A percentile compares a stretch with the other conserved stretches of the same genome.
These are phyloP conservation scores for Gelatoporia subvermispora DNA, from an alignment of 768 basidiomycete genomes.

Conservation along the genomic window DNA sequence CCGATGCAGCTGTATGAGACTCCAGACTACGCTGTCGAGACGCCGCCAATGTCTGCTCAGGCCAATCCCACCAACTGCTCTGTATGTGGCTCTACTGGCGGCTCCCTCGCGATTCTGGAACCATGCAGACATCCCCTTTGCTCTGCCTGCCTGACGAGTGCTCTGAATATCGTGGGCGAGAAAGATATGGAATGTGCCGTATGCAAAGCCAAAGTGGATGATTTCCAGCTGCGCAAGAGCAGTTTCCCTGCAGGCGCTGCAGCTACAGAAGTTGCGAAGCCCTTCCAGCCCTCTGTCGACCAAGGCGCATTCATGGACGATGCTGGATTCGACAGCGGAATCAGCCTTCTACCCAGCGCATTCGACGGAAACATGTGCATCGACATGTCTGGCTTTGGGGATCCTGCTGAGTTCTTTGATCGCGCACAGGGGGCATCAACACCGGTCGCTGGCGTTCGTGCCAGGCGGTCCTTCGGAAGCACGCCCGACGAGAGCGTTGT, in stretches of 20 bases:
- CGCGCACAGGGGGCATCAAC: constrained; percentile 28
- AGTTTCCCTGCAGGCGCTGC: constrained; percentile 1
- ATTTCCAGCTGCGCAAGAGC: constrained; percentile 51
- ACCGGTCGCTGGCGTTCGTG: constrained; percentile 21
- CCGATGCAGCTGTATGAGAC: constrained; percentile 30
- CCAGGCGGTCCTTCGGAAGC: constrained; percentile 1
- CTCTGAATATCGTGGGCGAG: constrained; percentile 85
- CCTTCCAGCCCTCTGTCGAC: constrained; percentile 18
- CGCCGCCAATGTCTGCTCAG: constrained; percentile 27
- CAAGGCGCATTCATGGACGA: constrained; percentile 24
- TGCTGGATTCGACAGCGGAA: constrained; percentile 8
- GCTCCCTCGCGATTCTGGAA: constrained; percentile 57
- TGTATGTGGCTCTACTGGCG: constrained; percentile 51
- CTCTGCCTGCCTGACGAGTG: constrained; percentile 77
- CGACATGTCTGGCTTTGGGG: constrained; percentile 12
- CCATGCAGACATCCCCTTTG: constrained; percentile 78
- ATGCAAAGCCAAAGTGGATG: constrained; percentile 63
- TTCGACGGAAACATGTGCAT: constrained; percentile 18
- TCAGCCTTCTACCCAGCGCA: constrained; percentile 22
- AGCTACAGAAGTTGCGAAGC: constrained; percentile 3
- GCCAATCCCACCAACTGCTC: constrained; percentile 42
- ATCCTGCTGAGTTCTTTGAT: constrained; percentile 22
- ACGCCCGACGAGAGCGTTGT: constrained; percentile 39
- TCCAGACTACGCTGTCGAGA: constrained; percentile 7
- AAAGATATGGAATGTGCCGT: constrained; percentile 85